phyloP scores from a whole-genome alignment of 768 basidiomycete species.

The Naganishia onofrii region DNA sequence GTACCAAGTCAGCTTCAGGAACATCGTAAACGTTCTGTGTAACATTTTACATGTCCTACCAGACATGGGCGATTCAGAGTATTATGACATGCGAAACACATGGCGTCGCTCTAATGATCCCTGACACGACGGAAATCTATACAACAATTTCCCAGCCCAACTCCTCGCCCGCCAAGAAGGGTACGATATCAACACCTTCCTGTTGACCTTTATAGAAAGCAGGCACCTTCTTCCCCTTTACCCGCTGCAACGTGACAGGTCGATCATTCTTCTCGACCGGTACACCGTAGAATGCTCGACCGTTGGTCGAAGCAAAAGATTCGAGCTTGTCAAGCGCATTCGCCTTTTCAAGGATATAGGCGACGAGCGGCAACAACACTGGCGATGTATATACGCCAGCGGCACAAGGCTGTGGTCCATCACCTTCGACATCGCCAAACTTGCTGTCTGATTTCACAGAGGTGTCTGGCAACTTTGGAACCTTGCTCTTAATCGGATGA shows the following conservation, averaged over 20 bases:
- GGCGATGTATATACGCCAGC: slow-evolving; percentile 96
- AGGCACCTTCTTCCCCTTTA: slow-evolving; percentile 36
- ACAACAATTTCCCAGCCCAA: slow-evolving; percentile 64
- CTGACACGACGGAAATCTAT: too few species aligned
- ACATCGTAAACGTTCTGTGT: too few species aligned
- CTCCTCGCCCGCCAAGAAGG: slow-evolving; percentile 74
- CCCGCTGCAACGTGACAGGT: slow-evolving; percentile 44
- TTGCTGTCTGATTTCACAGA: slow-evolving; percentile 22
- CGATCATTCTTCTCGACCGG: slow-evolving; percentile 37
- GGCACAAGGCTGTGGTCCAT: slow-evolving; percentile 72
- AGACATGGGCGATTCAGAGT: too few species aligned
- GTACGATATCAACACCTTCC: slow-evolving; percentile 26
- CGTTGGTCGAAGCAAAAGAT: slow-evolving; percentile 73
- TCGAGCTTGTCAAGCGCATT: slow-evolving; percentile 77
- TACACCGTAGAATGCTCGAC: slow-evolving; percentile 71
- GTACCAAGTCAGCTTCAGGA: too few species aligned
- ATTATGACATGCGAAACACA: too few species aligned
- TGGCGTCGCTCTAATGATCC: too few species aligned
- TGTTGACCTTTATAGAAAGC: slow-evolving; percentile 55
- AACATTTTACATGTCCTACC: too few species aligned
- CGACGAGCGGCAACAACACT: slow-evolving; percentile 82
- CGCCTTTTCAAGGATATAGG: slow-evolving; percentile 81
- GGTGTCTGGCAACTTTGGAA: slow-evolving; percentile 35
- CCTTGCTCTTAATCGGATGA: slow-evolving; percentile 61
- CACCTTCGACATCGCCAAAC: slow-evolving; percentile 29